Evolutionary conservation across 2,329 filamentous ascomycete genomes (phyloP).

Genomic region (Sphaerulina vaccinii): DNA sequence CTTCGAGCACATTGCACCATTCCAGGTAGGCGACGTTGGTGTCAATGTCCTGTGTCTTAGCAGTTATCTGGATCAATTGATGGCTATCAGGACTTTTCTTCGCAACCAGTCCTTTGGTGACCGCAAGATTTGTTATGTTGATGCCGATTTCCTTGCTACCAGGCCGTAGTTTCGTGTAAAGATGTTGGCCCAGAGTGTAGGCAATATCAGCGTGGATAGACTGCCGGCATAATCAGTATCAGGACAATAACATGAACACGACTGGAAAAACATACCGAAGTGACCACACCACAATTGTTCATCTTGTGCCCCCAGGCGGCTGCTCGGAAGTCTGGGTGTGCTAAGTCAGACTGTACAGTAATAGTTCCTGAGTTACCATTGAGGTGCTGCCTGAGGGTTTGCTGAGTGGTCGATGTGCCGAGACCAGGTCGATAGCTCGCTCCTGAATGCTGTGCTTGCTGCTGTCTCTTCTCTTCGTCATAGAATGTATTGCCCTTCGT

Average conservation of each 20-base stretch:
- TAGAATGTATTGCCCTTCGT: conserved; percentile 21
- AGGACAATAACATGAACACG: neutral
- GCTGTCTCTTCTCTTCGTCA: conserved; percentile 1
- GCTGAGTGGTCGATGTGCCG: conserved; percentile 36
- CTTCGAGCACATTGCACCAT: conserved; percentile 14
- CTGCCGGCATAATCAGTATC: conserved; percentile 38
- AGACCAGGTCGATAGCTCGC: neutral
- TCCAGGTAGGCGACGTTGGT: neutral
- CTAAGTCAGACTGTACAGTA: conserved; percentile 39
- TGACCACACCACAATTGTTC: conserved; percentile 36
- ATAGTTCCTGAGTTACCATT: conserved; percentile 26
- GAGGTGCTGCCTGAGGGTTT: neutral
- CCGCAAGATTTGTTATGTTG: conserved; percentile 43
- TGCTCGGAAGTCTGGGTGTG: conserved; percentile 35
- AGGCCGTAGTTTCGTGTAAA: conserved; percentile 14
- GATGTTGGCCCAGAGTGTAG: conserved; percentile 35
- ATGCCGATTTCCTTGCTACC: conserved; percentile 26
- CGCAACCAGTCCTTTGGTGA: conserved; percentile 37
- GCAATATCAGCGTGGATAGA: conserved; percentile 40
- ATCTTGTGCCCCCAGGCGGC: conserved; percentile 47
- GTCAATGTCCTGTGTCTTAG: conserved; percentile 4
- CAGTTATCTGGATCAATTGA: conserved; percentile 11
- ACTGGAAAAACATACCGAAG: conserved; percentile 41
- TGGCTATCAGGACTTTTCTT: conserved; percentile 24
- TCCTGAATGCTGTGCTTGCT: neutral